Conservation (phyloP, 1,284 basidiomycete genomes). For the Leccinum discolor region DNA sequence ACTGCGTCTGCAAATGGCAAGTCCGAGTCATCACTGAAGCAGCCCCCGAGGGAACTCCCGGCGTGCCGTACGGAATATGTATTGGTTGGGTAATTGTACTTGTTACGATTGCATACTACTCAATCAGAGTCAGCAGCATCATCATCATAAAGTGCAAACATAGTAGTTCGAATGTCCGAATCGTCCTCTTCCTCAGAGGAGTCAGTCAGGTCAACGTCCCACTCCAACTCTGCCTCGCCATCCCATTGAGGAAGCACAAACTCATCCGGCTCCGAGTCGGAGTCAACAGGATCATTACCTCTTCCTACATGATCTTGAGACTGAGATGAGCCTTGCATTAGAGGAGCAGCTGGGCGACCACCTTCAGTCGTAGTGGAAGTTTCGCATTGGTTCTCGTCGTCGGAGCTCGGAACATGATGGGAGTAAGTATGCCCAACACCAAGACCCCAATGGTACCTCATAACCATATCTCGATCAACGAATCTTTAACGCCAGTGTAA, state of each 20-base stretch:
- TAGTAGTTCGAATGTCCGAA: conserved; percentile 8
- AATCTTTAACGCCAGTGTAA: conserved; percentile 1
- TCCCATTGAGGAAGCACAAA: not conserved
- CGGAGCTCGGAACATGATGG: conserved; percentile 14
- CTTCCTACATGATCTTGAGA: too few relatives aligned
- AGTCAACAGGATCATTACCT: too few relatives aligned
- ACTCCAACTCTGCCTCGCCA: conserved; percentile 21
- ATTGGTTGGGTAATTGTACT: too few relatives aligned
- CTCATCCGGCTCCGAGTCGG: conserved; percentile 18
- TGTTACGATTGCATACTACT: too few relatives aligned
- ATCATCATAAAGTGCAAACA: not conserved
- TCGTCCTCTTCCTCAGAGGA: conserved; percentile 31
- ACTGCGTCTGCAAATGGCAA: too few relatives aligned
- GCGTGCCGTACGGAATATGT: too few relatives aligned
- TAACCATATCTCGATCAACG: conserved; percentile 9
- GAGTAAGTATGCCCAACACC: not conserved
- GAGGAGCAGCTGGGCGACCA: too few relatives aligned
- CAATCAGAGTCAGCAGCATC: not conserved
- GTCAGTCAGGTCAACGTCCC: not conserved
- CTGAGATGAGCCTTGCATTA: too few relatives aligned
- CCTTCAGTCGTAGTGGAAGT: too few relatives aligned
- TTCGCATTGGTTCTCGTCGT: too few relatives aligned
- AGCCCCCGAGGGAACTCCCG: too few relatives aligned
- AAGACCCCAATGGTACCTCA: conserved; percentile 6
- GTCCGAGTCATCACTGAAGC: too few relatives aligned